Evolutionary conservation across 2,329 filamentous ascomycete genomes (phyloP), one percentile per base, ranked within the genome.

Genomic region (Diplodia intermedia): DNA sequence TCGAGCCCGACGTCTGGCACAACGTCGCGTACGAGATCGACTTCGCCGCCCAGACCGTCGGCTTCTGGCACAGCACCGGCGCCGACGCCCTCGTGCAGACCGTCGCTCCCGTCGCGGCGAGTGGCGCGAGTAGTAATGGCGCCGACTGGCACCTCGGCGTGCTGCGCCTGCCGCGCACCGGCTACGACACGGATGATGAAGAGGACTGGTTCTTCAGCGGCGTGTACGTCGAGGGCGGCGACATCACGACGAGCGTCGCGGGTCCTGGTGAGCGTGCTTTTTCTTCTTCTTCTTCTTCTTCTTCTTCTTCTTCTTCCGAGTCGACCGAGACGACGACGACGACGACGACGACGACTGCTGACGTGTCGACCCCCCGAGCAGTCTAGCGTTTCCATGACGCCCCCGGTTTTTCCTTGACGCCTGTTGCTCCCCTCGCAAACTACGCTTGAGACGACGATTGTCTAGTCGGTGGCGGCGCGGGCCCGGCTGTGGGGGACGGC

Each of bases 1-100:
- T 90, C 77, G 82, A 82, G 65, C 82, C 89, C 1, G 86, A 84
- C 50, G 86, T 88, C 12, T 92, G 90, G 90, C 90, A 92, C 77
- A 93, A 93, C 75, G 84, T 91, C 73, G 90, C 89, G 57, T 92
- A 91, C 74, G 89, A 89, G 76, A 90, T 91, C 69, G 86, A 92
- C 80, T 93, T 92, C 73, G 79, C 78, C 18, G 84, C 81, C 49
- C 81, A 84, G 71, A 87, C 84, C 5, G 89, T 92, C 36, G 86
- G 85, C 14, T 88, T 92, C 79, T 92, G 89, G 86, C 88, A 91
- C 78, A 91, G 88, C 0, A 89, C 87, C 18, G 89, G 88, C 43
- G 80, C 81, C 15, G 83, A 85, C 43, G 79, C 85, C 23, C 80
- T 92, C 26, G 82, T 79, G 67, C 84, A 86, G 75, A 85, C 86